Conservation (phyloP, 208 protist genomes). For the Trypanosoma rangeli region DNA sequence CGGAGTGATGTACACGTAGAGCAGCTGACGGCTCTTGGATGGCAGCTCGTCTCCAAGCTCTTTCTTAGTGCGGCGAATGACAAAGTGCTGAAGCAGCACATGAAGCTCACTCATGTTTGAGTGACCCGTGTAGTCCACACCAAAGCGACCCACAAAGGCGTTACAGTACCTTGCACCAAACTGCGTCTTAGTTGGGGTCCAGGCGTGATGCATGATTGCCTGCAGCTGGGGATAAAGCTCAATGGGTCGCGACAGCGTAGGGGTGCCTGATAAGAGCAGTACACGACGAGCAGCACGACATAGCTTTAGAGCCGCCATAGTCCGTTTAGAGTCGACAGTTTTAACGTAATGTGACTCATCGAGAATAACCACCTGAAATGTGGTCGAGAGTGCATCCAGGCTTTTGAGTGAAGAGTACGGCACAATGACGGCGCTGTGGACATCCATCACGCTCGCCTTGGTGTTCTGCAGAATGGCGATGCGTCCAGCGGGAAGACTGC, state of each 20-base stretch:
- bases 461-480: constrained; percentile 68
- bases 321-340: constrained; percentile 74
- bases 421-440: constrained; percentile 79
- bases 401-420: constrained; percentile 81
- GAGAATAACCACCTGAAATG: constrained; percentile 90
- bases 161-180: constrained; percentile 95
- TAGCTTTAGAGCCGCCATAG: constrained; percentile 75
- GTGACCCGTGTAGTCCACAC: constrained; percentile 72
- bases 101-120: constrained; percentile 92
- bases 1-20: constrained; percentile 85
- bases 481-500: constrained; percentile 67
- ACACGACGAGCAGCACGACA: constrained; percentile 67
- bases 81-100: constrained; percentile 80
- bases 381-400: constrained; percentile 35
- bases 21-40: constrained; percentile 81
- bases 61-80: constrained; percentile 94
- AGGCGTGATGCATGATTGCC: constrained; percentile 53
- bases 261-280: constrained; percentile 94
- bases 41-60: constrained; percentile 89
- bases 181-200: constrained; percentile 63
- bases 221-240: constrained; percentile 95
- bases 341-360: constrained; percentile 98
- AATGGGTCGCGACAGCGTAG: constrained; percentile 91
- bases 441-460: constrained; percentile 35
- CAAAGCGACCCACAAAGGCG: constrained; percentile 70